phyloP scores from a whole-genome alignment of 2,329 filamentous ascomycete species.

The Penicillium sp. region DNA sequence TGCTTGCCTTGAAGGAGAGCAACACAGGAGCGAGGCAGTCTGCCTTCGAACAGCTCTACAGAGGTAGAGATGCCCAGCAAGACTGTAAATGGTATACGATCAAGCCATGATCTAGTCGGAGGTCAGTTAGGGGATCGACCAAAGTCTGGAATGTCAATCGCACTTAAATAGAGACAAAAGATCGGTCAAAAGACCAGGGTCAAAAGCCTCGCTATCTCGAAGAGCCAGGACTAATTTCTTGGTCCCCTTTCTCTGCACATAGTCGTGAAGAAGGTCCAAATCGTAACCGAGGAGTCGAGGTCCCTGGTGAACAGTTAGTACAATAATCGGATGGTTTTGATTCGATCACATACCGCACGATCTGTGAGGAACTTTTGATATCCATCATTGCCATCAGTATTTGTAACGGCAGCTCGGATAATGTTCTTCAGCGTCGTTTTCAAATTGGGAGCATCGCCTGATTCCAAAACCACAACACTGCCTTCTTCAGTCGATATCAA shows the following conservation, averaged over 20 bases:
- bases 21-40: slow-evolving; percentile 53
- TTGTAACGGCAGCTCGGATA: slow-evolving; percentile 41
- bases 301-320: slow-evolving; percentile 28
- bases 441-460: slow-evolving; percentile 44
- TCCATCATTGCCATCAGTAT: slow-evolving; percentile 36
- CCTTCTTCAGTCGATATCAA: slow-evolving; percentile 30
- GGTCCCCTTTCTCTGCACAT: slow-evolving; percentile 35
- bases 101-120: slow-evolving; percentile 53
- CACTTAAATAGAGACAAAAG: slow-evolving; percentile 48
- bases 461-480: slow-evolving; percentile 41
- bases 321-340: background rate
- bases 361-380: slow-evolving; percentile 40
- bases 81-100: slow-evolving; percentile 59
- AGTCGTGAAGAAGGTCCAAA: slow-evolving; percentile 44
- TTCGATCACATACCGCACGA: slow-evolving; percentile 31
- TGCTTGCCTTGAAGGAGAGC: slow-evolving; percentile 52
- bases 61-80: slow-evolving; percentile 63
- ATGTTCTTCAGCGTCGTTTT: slow-evolving; percentile 47
- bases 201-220: slow-evolving; percentile 48
- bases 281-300: slow-evolving; percentile 45
- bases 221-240: slow-evolving; percentile 43
- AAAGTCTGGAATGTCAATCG: slow-evolving; percentile 8
- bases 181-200: slow-evolving; percentile 43
- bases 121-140: slow-evolving; percentile 19
- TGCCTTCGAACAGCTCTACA: slow-evolving; percentile 58